Evolutionary conservation across 1,139 yeast genomes (phyloP).

Genomic region (Diutina mesorugosa): DNA sequence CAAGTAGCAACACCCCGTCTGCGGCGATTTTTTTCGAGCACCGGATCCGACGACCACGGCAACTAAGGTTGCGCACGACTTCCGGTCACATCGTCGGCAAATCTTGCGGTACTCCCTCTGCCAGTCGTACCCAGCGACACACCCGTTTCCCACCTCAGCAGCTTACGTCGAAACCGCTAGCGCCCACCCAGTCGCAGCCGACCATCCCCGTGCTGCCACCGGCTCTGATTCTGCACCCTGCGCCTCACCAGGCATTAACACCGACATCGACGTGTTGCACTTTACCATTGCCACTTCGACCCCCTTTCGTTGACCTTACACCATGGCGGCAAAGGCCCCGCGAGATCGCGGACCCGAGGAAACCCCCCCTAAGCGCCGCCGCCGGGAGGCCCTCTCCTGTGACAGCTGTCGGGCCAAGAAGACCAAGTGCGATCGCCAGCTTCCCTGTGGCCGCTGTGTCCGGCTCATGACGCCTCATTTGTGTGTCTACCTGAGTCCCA

Average conservation of each 20-base stretch:
- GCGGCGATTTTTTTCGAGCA: neutral
- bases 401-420: conserved; percentile 1
- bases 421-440: conserved; percentile 1
- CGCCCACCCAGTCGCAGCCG: neutral
- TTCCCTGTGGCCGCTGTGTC: conserved; percentile 1
- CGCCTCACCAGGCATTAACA: neutral
- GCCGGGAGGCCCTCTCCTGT: neutral
- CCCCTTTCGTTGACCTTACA: neutral
- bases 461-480: neutral
- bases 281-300: neutral
- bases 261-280: neutral
- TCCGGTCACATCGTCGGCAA: neutral
- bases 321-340: neutral
- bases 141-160: no score
- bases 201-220: neutral
- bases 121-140: neutral
- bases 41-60: neutral
- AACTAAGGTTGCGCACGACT: neutral
- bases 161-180: no score
- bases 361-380: neutral
- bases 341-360: neutral
- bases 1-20: neutral
- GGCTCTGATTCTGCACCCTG: neutral
- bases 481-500: neutral
- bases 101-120: neutral